A percentile compares a stretch with the other conserved stretches of the same genome.
Conservation (phyloP, 768 basidiomycete genomes). For the Chalciporus chontae region DNA sequence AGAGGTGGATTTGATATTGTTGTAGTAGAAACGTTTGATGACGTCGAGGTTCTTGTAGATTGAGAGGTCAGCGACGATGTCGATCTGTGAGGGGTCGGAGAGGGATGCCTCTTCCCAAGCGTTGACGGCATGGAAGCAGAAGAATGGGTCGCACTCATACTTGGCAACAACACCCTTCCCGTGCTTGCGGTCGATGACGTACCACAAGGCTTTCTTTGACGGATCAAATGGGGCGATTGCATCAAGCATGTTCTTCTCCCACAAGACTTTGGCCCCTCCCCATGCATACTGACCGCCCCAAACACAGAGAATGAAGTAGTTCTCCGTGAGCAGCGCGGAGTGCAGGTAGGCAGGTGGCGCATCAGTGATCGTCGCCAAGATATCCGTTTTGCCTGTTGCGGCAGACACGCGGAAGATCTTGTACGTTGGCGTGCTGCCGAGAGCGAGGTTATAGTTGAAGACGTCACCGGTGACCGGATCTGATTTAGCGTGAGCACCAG, state of each 20-base stretch:
- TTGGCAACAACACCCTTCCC: slow-evolving; percentile 10
- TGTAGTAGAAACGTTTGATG: slow-evolving; percentile 31
- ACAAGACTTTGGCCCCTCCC: slow-evolving; percentile 27
- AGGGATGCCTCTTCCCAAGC: too few relatives aligned
- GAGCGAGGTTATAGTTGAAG: slow-evolving; percentile 33
- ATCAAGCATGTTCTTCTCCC: slow-evolving; percentile 32
- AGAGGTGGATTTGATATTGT: slow-evolving; percentile 25
- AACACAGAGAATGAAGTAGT: too few relatives aligned
- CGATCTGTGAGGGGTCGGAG: too few relatives aligned
- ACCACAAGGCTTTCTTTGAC: slow-evolving; percentile 31
- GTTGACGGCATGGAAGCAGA: too few relatives aligned
- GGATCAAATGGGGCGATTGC: slow-evolving; percentile 32
- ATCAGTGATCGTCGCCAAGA: slow-evolving; percentile 35
- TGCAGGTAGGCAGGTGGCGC: slow-evolving; percentile 39
- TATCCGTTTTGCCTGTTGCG: slow-evolving; percentile 28
- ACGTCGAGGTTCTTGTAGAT: slow-evolving; percentile 32
- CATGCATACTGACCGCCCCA: slow-evolving; percentile 32
- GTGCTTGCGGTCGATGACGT: slow-evolving; percentile 35
- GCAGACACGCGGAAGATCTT: slow-evolving; percentile 35
- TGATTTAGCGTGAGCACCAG: slow-evolving; percentile 37
- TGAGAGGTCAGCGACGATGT: slow-evolving; percentile 34
- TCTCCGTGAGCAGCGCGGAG: slow-evolving; percentile 16
- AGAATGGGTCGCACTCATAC: too few relatives aligned
- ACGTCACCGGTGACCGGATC: slow-evolving; percentile 34
- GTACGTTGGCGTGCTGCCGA: slow-evolving; percentile 29